These are phyloP conservation scores for Aaosphaeria pasadenensis DNA, from an alignment of 2,329 filamentous ascomycete genomes.

Conservation along the genomic window DNA sequence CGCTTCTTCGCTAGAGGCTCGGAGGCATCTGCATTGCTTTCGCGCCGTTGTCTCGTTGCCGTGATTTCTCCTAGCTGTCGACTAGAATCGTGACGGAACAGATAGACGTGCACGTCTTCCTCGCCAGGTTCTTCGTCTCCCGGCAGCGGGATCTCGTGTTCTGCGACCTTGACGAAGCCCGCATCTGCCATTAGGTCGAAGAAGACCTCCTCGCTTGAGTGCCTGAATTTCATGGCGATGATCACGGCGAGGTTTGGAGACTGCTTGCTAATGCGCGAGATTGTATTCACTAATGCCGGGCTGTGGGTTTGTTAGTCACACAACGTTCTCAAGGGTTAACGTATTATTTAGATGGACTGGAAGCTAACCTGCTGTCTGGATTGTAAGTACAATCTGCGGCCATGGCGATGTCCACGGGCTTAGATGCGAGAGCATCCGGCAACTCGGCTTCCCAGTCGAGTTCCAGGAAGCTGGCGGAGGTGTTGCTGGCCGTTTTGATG, in stretches of 20 bases:
- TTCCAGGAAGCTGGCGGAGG: constrained; percentile 47
- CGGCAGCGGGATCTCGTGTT: constrained; percentile 3
- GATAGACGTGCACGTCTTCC: constrained; percentile 22
- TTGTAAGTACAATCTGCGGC: constrained; percentile 75
- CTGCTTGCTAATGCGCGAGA: constrained; percentile 46
- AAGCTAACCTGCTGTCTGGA: constrained; percentile 51
- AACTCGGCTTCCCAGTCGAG: constrained; percentile 64
- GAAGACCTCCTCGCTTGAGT: constrained; percentile 64
- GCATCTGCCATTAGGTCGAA: constrained; percentile 52
- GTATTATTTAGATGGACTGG: not conserved
- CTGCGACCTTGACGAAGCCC: constrained; percentile 14
- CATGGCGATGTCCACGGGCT: constrained; percentile 56
- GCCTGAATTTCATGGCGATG: constrained; percentile 65
- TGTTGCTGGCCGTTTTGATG: constrained; percentile 42
- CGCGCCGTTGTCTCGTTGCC: not conserved
- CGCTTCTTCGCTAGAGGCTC: no score
- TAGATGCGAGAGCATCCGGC: no score
- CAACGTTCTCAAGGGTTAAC: not conserved
- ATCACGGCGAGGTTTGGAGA: constrained; percentile 53
- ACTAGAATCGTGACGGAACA: constrained; percentile 9
- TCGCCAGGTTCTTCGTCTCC: constrained; percentile 16
- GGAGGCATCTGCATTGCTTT: not conserved
- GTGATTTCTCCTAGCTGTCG: not conserved
- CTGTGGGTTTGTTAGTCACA: constrained; percentile 28
- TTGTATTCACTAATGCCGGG: constrained; percentile 59